Percentiles rank a stretch among this genome's conserved stretches.
Evolutionary conservation across 495 filamentous ascomycete genomes (phyloP).

Genomic region (Neurospora africana): DNA sequence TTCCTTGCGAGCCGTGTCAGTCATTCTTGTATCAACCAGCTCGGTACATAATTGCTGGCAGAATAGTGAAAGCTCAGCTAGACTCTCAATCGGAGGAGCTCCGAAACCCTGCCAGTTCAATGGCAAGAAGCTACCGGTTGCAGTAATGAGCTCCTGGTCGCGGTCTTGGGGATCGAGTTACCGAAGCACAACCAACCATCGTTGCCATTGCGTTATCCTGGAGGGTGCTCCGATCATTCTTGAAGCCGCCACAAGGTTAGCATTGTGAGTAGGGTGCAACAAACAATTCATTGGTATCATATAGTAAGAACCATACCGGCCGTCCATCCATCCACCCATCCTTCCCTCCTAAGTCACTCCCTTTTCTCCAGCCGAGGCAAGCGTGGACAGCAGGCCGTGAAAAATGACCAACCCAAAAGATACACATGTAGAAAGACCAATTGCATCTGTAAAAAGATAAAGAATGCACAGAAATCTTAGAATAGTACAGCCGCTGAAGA

Average conservation of each 20-base stretch:
- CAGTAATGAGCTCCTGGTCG: background rate
- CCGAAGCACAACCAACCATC: background rate
- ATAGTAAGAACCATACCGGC: background rate
- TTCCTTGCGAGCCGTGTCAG: background rate
- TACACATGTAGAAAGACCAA: background rate
- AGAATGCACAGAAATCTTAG: background rate
- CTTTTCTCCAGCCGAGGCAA: background rate
- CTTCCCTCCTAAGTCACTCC: background rate
- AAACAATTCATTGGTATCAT: background rate
- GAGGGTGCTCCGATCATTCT: background rate
- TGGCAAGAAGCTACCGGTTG: background rate
- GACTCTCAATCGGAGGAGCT: background rate
- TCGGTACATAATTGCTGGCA: background rate
- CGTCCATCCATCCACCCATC: background rate
- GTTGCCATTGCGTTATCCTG: background rate
- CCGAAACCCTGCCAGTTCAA: background rate
- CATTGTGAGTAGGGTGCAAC: background rate
- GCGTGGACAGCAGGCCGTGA: background rate
- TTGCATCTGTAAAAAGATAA: background rate
- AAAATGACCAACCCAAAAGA: background rate
- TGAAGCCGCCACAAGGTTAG: background rate
- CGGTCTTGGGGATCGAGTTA: background rate
- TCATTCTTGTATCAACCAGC: background rate
- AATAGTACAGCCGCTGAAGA: background rate
- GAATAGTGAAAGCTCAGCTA: background rate